Percentiles rank a stretch among this genome's conserved stretches.
Conservation (phyloP, 495 filamentous ascomycete species). For the Trypethelium eluteriae region DNA sequence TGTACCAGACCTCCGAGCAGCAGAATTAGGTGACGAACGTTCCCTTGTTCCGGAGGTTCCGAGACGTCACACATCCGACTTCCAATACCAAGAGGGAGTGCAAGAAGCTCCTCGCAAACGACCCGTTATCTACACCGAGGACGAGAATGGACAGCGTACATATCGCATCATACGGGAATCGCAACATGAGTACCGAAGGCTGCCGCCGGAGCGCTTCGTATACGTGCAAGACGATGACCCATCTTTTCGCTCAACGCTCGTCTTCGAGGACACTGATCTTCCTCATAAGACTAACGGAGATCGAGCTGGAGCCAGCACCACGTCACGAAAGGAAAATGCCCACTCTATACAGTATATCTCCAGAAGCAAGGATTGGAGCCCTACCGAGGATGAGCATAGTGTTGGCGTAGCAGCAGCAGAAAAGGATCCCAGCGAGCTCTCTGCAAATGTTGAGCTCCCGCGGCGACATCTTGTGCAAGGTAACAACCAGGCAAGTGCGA, state of each 20-base stretch:
- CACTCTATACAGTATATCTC: neutral
- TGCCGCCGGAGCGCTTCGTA: neutral
- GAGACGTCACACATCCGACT: neutral
- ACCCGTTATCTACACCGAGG: neutral
- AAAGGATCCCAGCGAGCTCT: neutral
- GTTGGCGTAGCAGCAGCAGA: neutral
- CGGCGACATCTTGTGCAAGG: neutral
- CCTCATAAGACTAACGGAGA: neutral
- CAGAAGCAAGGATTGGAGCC: conserved; percentile 1
- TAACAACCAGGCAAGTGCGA: neutral
- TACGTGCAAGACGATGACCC: neutral
- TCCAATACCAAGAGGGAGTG: neutral
- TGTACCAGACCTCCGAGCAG: neutral
- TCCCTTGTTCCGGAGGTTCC: neutral
- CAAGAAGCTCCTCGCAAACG: neutral
- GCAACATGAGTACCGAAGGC: neutral
- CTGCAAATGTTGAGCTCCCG: neutral
- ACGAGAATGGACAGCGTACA: neutral
- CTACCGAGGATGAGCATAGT: neutral
- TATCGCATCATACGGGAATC: neutral
- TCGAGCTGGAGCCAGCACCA: neutral
- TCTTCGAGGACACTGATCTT: neutral
- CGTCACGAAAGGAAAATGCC: neutral
- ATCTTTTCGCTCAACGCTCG: neutral
- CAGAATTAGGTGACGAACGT: neutral